Evolutionary conservation across 2,329 filamentous ascomycete species (phyloP).

Genomic region (Cercospora janseana): DNA sequence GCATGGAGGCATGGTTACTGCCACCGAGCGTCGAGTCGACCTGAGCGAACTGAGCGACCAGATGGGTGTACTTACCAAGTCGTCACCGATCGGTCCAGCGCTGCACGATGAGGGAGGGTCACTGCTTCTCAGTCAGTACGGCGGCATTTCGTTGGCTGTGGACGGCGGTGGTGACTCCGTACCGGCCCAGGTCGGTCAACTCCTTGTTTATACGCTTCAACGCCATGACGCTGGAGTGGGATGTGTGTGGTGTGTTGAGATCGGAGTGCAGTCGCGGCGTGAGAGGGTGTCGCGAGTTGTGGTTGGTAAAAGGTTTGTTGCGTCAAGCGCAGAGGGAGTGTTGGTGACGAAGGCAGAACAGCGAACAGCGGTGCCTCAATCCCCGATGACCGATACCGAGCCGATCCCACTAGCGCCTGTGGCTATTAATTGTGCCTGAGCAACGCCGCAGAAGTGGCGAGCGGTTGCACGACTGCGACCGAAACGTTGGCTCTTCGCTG

Average conservation of each 20-base stretch:
- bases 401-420: slow-evolving; percentile 1
- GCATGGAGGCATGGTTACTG: slow-evolving; percentile 10
- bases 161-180: slow-evolving; percentile 34
- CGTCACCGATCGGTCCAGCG: slow-evolving; percentile 92
- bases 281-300: slow-evolving; percentile 6
- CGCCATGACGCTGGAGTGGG: slow-evolving; percentile 58
- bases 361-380: slow-evolving; percentile 6
- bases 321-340: slow-evolving; percentile 16
- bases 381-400: slow-evolving; percentile 3
- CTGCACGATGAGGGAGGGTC: slow-evolving; percentile 99
- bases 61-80: slow-evolving; percentile 71
- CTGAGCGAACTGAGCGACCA: slow-evolving; percentile 13
- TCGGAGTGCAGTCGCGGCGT: neutral
- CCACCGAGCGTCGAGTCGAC: slow-evolving; percentile 12
- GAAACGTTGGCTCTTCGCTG: neutral
- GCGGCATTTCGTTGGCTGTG: neutral
- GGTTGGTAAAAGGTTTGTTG: slow-evolving; percentile 14
- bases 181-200: slow-evolving; percentile 86
- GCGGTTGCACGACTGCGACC: neutral
- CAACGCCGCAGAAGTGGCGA: slow-evolving; percentile 5
- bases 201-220: slow-evolving; percentile 93
- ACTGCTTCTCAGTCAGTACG: slow-evolving; percentile 54
- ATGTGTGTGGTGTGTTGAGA: slow-evolving; percentile 5
- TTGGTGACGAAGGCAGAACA: slow-evolving; percentile 13
- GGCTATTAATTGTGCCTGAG: slow-evolving; percentile 6